Evolutionary conservation across 768 basidiomycete genomes (phyloP), one percentile per base, ranked within the genome.

Genomic region (Agaricus bisporus): DNA sequence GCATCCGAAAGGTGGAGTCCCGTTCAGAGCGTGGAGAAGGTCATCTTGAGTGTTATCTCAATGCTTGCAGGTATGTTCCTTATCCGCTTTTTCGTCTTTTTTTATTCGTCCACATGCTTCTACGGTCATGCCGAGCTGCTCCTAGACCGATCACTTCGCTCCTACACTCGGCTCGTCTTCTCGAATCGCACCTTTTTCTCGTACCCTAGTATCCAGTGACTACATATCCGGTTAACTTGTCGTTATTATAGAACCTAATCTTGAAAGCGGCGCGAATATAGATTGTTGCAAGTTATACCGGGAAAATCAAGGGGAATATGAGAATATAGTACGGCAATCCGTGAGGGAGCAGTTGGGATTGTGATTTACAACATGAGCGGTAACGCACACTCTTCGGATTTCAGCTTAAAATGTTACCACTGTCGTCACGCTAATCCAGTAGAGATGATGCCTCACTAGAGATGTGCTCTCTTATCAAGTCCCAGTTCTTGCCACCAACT

Each of bases 11-110:
- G 97, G 37, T 99, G 97, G 97, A 92, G 89, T 54, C 97, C 97
- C n/a, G 95, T 98, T 0, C 95, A 98, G 70, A 92, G 91, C 63
- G 91, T 99, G 14, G 90, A 98, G 73, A 98, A 97, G 70, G 95
- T 97, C 59, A 80, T 98, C 50, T 76, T 98, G 9, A 95, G 92
- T 60, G 95, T 99, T 20, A 85, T 99, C 60, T 94, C 91, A 39
- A 98, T 99, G 94, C 78, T 99, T 11, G 95, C 97, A 58, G 91
- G 92, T 90, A 59, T 59, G 81, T 64, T 29, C 11, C n/a, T 5
- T 20, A 17, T 52, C 44, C 51, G n/a, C n/a, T 41, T 20, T 46
- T 48, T 41, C 47, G 18, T 50, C 43, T 48, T 37, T 22, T 20
- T 46, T 48, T 41, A 47, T 17, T 50, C 41, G 46, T 37, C 18